These are phyloP conservation scores for Saturnispora ahearnii DNA, from an alignment of 805 yeast genomes.

Conservation along the genomic window DNA sequence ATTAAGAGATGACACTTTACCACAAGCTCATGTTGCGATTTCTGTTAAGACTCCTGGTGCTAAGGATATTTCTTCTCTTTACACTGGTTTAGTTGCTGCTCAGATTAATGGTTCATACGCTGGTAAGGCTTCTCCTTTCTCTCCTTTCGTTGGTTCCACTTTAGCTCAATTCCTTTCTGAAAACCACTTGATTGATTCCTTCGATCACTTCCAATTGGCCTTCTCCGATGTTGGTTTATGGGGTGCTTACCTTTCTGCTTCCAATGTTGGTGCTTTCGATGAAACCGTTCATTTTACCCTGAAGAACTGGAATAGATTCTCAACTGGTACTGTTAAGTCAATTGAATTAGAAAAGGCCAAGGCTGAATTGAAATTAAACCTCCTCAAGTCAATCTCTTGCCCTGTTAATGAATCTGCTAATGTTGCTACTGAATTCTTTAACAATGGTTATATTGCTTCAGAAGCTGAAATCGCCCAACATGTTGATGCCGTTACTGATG, in stretches of 20 bases:
- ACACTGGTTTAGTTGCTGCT: slow-evolving; percentile 68
- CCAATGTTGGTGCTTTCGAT: slow-evolving; percentile 53
- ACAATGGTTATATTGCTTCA: slow-evolving; percentile 54
- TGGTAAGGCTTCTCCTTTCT: slow-evolving; percentile 45
- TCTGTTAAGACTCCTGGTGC: slow-evolving; percentile 67
- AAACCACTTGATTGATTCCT: slow-evolving; percentile 64
- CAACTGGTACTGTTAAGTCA: slow-evolving; percentile 58
- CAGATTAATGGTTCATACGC: slow-evolving; percentile 47
- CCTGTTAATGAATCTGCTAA: slow-evolving; percentile 34
- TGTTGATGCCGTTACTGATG: slow-evolving; percentile 54
- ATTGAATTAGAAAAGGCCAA: slow-evolving; percentile 75
- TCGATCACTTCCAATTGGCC: slow-evolving; percentile 61
- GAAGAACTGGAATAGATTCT: slow-evolving; percentile 82
- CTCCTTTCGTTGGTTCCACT: slow-evolving; percentile 57
- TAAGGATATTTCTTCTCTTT: slow-evolving; percentile 49
- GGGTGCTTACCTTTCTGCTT: slow-evolving; percentile 66
- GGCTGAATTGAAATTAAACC: slow-evolving; percentile 55
- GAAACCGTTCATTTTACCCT: slow-evolving; percentile 73
- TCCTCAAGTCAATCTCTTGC: slow-evolving; percentile 39
- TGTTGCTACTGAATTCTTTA: slow-evolving; percentile 51
- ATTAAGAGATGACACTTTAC: slow-evolving; percentile 80
- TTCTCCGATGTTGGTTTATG: slow-evolving; percentile 76
- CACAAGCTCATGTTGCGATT: slow-evolving; percentile 69
- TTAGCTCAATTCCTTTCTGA: slow-evolving; percentile 60
- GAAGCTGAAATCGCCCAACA: slow-evolving; percentile 48